Evolutionary conservation across 352 stramenopile species (phyloP).

Genomic region (Phytophthora foliorum): DNA sequence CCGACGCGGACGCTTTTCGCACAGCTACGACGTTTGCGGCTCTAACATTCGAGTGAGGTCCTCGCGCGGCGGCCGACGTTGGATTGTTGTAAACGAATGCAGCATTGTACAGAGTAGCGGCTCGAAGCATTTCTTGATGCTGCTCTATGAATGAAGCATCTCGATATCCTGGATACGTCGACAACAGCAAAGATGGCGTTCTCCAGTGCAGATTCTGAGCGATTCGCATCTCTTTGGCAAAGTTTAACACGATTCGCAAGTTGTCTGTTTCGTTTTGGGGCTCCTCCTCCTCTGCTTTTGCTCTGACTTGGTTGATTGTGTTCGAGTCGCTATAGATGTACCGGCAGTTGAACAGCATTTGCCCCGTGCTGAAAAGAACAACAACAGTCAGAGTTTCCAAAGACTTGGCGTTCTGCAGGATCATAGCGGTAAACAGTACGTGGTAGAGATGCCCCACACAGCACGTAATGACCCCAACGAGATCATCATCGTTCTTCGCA

Average conservation of each 20-base stretch:
- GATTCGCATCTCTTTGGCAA: slow-evolving; percentile 26
- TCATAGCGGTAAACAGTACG: slow-evolving; percentile 51
- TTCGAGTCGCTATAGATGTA: slow-evolving; percentile 25
- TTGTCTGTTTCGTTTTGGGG: neutral
- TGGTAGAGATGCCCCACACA: slow-evolving; percentile 53
- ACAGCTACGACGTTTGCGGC: slow-evolving; percentile 2
- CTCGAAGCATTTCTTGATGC: slow-evolving; percentile 29
- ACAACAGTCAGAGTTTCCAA: slow-evolving; percentile 38
- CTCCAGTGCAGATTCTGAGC: slow-evolving; percentile 32
- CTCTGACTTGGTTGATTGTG: slow-evolving; percentile 5
- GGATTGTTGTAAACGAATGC: slow-evolving; percentile 16
- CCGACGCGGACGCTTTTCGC: neutral
- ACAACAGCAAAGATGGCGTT: slow-evolving; percentile 30
- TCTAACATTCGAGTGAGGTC: slow-evolving; percentile 3
- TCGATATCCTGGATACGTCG: slow-evolving; percentile 39
- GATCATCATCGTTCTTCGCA: slow-evolving; percentile 37
- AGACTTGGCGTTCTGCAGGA: slow-evolving; percentile 56
- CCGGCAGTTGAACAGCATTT: slow-evolving; percentile 45
- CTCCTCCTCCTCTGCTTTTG: slow-evolving; percentile 6
- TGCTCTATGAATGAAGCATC: slow-evolving; percentile 17
- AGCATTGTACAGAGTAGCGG: slow-evolving; percentile 14
- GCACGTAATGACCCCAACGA: slow-evolving; percentile 38
- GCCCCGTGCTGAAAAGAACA: slow-evolving; percentile 29
- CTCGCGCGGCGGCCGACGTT: neutral
- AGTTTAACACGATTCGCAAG: slow-evolving; percentile 5